These are phyloP conservation scores for Garcia nutans DNA, from an alignment of 345 rosid species.

Conservation along the genomic window DNA sequence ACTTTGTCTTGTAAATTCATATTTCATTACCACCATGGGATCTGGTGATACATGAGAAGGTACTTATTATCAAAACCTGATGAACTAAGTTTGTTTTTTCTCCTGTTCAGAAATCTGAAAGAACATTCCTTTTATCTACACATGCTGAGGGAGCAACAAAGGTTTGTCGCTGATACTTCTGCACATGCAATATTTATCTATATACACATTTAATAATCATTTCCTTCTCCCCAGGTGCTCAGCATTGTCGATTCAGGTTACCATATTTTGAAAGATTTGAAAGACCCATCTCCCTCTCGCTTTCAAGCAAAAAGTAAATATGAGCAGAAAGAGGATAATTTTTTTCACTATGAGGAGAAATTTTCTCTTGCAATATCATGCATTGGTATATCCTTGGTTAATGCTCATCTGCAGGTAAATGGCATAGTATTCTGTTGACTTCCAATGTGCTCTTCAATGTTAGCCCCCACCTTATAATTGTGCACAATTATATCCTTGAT, in stretches of 20 bases:
- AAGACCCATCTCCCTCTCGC: conserved; percentile 32
- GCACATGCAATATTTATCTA: conserved; percentile 8
- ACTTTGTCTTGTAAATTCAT: conserved; percentile 11
- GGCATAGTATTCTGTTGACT: neutral
- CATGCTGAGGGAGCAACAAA: conserved; percentile 85
- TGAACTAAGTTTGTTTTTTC: neutral
- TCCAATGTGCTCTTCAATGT: too few species aligned
- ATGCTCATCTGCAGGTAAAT: conserved; percentile 75
- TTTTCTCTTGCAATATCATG: conserved; percentile 58
- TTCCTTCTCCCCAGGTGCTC: conserved; percentile 57
- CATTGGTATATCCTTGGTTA: conserved; percentile 74
- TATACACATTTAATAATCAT: conserved; percentile 11
- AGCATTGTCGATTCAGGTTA: conserved; percentile 75
- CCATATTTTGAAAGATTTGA: conserved; percentile 55
- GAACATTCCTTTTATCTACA: conserved; percentile 63
- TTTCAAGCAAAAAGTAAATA: conserved; percentile 45
- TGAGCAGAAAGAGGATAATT: conserved; percentile 45
- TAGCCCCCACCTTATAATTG: neutral
- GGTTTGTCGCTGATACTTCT: conserved; percentile 41
- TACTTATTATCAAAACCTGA: neutral
- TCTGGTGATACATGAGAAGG: conserved; percentile 12
- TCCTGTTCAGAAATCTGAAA: conserved; percentile 73
- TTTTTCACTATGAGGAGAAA: conserved; percentile 61
- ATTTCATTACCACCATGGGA: conserved; percentile 5
- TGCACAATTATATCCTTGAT: neutral